A percentile compares a stretch with the other conserved stretches of the same genome.
These are phyloP conservation scores for Teratosphaeria gauchensis DNA, from an alignment of 2,329 filamentous ascomycete species.

Conservation along the genomic window DNA sequence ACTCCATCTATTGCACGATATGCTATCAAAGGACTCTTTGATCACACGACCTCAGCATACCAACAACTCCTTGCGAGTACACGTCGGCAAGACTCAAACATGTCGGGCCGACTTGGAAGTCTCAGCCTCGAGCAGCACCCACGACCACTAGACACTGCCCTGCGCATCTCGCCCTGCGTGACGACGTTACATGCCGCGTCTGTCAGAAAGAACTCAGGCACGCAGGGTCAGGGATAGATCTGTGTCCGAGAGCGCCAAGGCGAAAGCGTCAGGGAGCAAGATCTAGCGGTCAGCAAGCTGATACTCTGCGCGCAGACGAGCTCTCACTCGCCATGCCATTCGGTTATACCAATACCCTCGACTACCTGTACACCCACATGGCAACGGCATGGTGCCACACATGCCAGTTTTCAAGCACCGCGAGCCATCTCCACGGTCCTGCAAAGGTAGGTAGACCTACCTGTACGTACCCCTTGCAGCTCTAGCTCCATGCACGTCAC, in stretches of 20 bases:
- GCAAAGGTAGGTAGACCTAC: too few species aligned
- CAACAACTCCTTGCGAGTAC: not conserved
- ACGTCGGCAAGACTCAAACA: not conserved
- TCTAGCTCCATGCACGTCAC: conserved; percentile 2
- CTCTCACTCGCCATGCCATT: not conserved
- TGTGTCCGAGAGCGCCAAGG: not conserved
- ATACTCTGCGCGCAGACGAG: not conserved
- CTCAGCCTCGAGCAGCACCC: not conserved
- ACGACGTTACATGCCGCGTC: too few species aligned
- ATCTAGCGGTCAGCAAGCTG: not conserved
- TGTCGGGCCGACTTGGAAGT: not conserved
- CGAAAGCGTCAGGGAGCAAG: not conserved
- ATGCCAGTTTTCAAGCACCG: not conserved
- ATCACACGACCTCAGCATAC: not conserved
- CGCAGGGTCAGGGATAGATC: not conserved
- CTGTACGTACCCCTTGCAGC: conserved; percentile 2
- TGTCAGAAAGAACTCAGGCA: not conserved
- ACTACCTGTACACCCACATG: not conserved
- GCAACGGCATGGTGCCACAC: not conserved
- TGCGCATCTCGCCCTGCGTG: too few species aligned
- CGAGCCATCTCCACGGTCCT: not conserved
- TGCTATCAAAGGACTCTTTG: not conserved
- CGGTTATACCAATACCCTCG: not conserved
- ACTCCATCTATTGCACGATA: not conserved
- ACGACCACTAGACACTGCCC: not conserved